Base-by-base conservation (phyloP, 805 yeast species). In the Candida easanensis region DNA sequence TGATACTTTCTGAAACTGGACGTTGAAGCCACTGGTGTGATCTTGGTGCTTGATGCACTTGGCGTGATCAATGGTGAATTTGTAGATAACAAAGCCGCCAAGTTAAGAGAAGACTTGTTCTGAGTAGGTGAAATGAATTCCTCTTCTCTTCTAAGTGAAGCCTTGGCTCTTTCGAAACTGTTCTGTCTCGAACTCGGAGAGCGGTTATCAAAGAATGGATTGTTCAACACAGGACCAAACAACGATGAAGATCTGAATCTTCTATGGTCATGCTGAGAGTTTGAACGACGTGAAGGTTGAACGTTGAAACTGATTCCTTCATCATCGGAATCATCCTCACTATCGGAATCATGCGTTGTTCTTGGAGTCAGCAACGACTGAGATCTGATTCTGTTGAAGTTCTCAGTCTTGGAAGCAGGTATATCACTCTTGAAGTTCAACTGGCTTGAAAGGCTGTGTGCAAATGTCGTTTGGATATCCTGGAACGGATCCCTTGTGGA, bases 231-330 rank as follows among this genome's bases (percentile, higher is more conserved):
- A 8, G 61, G 62, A 20, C 61, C 59, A 46, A 56, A 57, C 30
- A 57, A 37, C 4, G 57, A 51, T 6, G 52, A 31, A 4, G 63
- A 57, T 48, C 63, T 53, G 33, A 46, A 56, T 38, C 63, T 54
- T 42, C 48, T 51, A 33, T 27, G 15, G 30, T 33, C 17, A 31
- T 49, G 33, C 26, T 48, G 25, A 1, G 44, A 39, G 7, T 36
- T 25, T 4, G 44, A 22, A 27, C 52, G 46, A 31, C 54, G 44
- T 32, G 52, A 34, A 10, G 51, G 43, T 1, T 44, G 33, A 1
- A 46, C 60, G n/a, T 46, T 48, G 40, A 58, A 57, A 18, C 56
- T 57, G 8, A 58, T 36, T 11, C 62, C 63, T 26, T 58, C 63
- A 15, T 51, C 53, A 33, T 56, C 59, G 2, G 53, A 48, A 5